Base-by-base conservation (phyloP, 805 yeast genomes). In the Yamadazyma tumulicola region DNA sequence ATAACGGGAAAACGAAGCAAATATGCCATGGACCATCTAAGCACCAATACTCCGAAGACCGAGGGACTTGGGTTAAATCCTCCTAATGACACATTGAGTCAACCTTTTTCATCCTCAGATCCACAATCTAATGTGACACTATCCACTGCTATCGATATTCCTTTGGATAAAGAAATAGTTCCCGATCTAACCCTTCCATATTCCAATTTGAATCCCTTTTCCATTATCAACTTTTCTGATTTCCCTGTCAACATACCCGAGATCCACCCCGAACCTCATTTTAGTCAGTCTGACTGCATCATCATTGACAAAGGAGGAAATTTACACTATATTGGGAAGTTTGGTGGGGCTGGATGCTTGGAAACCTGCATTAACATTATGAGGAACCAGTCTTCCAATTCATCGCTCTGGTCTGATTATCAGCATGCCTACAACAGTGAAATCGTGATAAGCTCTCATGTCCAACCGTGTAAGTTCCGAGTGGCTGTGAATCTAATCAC, bases 241-340 rank as follows among this genome's bases (percentile, higher is more conserved):
- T 10, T 16, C 18, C 30, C 19, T n/a, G 11, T 7, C 7, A 16
- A n/a, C 8, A 6, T 12, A 10, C 11, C 6, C 17, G 30, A 27
- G 6, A 12, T 9, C 11, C 30, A 13, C 11, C 18, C 11, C 27
- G 14, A 24, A 24, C 13, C 27, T 12, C n/a, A 24, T 16, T 29
- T 29, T 12, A 5, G 22, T 22, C 30, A 32, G 16, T 21, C 15
- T 12, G 50, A 40, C 22, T 23, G 38, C 15, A 26, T 45, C 15
- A 36, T 44, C 12, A 33, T 42, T 4, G 51, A 46, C 24, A 37
- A 36, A 23, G 37, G 39, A 6, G 48, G 48, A 2, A 44, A 31
- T 6, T 30, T 39, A 12, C 51, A 46, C 30, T 40, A 30, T 31
- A 30, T 46, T 10, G 51, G 51, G 3, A 45, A 47, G 2, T 38